Base-by-base conservation (phyloP, 1,139 yeast species). In the Geotrichum aggregatum region DNA sequence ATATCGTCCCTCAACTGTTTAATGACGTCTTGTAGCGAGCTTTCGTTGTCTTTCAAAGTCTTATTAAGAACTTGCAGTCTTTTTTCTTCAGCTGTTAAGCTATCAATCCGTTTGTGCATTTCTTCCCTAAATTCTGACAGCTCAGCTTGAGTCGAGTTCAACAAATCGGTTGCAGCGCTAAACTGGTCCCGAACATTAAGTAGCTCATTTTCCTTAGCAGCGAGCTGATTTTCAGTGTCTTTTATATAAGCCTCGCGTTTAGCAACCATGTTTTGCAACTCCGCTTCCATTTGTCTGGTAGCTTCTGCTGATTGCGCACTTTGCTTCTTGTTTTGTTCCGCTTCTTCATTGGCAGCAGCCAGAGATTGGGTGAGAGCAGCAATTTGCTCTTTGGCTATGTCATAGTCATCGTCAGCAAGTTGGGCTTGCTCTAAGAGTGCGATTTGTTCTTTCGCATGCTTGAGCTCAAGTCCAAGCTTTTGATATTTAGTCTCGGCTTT, bases 281-380 rank as follows among this genome's bases (percentile, higher is more conserved):
- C 76, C 47, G 73, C 74, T 58, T 80, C 83, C 3, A 82, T 73
- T 3, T 79, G 73, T 34, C 60, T 59, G 0, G 82, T 74, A 30
- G 79, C 70, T 11, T 71, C 73, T 57, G 77, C 77, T 59, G 81
- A 74, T 57, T 80, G 79, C 8, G 71, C 72, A n/a, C 77, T 66
- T 58, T 76, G 79, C 33, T 73, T 70, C 49, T 73, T 71, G 1
- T 81, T 74, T 45, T 75, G 71, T 14, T 73, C 77, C 31, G 82
- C 67, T 50, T 77, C 80, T 39, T 71, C 66, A 47, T 72, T 68
- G 1, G 78, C 65, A 36, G 71, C 67, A 21, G 73, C 72, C 36
- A 81, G 64, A 40, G 75, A 74, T 30, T 67, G 67, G 45, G 65
- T 71, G 46, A 74, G 61, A 14, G 64, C 56, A 44, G 67, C 58